Percentiles rank a stretch among this genome's conserved stretches.
Conservation (phyloP, 805 yeast genomes). For the Saturnispora saitoi region DNA sequence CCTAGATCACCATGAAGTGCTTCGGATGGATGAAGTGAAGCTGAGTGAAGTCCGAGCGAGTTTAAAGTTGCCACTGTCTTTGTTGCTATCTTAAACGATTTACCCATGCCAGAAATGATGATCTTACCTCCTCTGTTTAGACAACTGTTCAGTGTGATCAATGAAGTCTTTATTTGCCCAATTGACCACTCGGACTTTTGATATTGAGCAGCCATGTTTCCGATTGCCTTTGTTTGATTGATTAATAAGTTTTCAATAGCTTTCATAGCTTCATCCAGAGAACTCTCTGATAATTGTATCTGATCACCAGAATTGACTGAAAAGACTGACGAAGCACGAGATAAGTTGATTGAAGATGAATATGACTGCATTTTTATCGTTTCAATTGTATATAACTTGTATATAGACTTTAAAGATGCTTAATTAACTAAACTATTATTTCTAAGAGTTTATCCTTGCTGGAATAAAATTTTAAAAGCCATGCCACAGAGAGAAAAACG, state of each 20-base stretch:
- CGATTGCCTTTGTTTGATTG: slow-evolving; percentile 41
- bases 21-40: slow-evolving; percentile 70
- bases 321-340: slow-evolving; percentile 22
- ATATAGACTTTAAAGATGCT: no score
- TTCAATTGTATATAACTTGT: not conserved
- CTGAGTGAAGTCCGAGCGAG: slow-evolving; percentile 65
- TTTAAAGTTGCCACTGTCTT: slow-evolving; percentile 77
- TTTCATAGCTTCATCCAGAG: slow-evolving; percentile 20
- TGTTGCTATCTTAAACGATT: slow-evolving; percentile 68
- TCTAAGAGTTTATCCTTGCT: no score
- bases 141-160: slow-evolving; percentile 36
- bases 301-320: slow-evolving; percentile 16
- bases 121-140: slow-evolving; percentile 53
- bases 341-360: slow-evolving; percentile 13
- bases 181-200: slow-evolving; percentile 37
- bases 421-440: no score
- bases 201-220: slow-evolving; percentile 38
- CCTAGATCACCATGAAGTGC: slow-evolving; percentile 92
- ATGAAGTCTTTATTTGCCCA: slow-evolving; percentile 34
- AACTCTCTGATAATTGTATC: slow-evolving; percentile 14
- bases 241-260: slow-evolving; percentile 35
- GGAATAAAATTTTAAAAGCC: not conserved
- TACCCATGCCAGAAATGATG: slow-evolving; percentile 77
- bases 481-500: not conserved
- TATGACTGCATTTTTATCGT: slow-evolving; percentile 5